Base-by-base conservation (phyloP, 805 yeast genomes). In the Tetrapisispora fleetii region DNA sequence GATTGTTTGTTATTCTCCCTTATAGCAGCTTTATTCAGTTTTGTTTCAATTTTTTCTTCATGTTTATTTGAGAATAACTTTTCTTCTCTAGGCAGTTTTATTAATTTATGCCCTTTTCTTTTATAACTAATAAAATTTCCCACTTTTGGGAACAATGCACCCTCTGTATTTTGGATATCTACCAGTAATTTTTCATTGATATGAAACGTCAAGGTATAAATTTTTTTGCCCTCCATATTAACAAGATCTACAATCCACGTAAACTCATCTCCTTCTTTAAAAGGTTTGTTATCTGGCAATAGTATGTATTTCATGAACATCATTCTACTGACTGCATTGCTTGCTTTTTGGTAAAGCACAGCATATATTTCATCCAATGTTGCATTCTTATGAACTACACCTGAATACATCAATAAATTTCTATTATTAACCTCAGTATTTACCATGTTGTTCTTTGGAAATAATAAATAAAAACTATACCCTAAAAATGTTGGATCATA, bases 171-270 rank as follows among this genome's bases (percentile, higher is more conserved):
- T 18, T 35, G 14, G 5, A 48, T 39, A 19, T 43, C 46, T 2
- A 43, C 43, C 9, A 35, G 11, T 13, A 39, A 19, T 13, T 14
- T 38, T 14, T 24, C 22, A 35, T 43, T 37, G 4, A 43, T 28
- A 28, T 48, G 49, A 30, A 58, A 49, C n/a, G 47, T 49, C 6
- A 54, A 48, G 41, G 48, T 52, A 27, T 50, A 49, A 41, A 67
- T 35, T 27, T 47, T 46, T 49, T 64, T 48, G 41, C 67, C 61
- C 45, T 52, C 42, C 48, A 58, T 18, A 50, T 63, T 57, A 40
- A 63, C 46, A 18, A 68, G 53, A 47, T 65, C 55, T 49, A 67
- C 46, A 53, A 65, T 37, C 67, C 65, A 65, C 6, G 48, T 47
- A 43, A 70, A 67, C 17, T 57, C 54, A 39, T 62, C 63, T 4